phyloP scores from a whole-genome alignment of 495 filamentous ascomycete genomes.

The Podospora pseudocomata region DNA sequence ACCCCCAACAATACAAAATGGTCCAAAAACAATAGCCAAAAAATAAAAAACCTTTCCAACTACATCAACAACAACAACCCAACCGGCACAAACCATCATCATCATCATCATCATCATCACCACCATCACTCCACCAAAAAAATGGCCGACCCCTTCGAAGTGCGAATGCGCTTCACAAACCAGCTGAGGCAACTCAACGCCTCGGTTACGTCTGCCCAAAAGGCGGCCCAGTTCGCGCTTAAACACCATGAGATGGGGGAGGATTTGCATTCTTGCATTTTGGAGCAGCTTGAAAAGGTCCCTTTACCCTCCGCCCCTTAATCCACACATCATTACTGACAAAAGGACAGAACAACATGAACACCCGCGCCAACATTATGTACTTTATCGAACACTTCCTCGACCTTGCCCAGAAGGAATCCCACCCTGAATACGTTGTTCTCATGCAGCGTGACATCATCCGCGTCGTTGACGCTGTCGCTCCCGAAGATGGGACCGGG shows the following conservation, averaged over 20 bases:
- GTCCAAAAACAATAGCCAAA: neutral
- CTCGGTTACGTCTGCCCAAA: constrained; percentile 79
- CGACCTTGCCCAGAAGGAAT: constrained; percentile 74
- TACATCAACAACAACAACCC: too few relatives aligned
- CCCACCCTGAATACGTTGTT: constrained; percentile 70
- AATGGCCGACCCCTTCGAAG: constrained; percentile 96
- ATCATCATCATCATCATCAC: too few relatives aligned
- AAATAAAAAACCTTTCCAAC: neutral
- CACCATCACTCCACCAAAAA: neutral
- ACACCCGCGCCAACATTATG: constrained; percentile 97
- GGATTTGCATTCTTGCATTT: constrained; percentile 92
- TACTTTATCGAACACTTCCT: constrained; percentile 96
- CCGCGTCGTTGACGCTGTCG: constrained; percentile 81
- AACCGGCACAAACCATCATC: neutral
- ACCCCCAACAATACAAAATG: neutral
- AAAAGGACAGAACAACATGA: constrained; percentile 72
- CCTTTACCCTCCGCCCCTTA: constrained; percentile 14
- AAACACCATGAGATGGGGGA: constrained; percentile 91
- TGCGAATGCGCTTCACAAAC: constrained; percentile 91
- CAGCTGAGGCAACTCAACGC: constrained; percentile 87
- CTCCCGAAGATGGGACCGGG: constrained; percentile 81
- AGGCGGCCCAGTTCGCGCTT: constrained; percentile 91
- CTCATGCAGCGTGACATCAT: constrained; percentile 96
- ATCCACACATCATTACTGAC: neutral
- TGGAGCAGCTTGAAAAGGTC: constrained; percentile 89